Evolutionary conservation across 495 filamentous ascomycete species (phyloP), one percentile per base, ranked within the genome.

Genomic region (Annulohypoxylon moriforme): DNA sequence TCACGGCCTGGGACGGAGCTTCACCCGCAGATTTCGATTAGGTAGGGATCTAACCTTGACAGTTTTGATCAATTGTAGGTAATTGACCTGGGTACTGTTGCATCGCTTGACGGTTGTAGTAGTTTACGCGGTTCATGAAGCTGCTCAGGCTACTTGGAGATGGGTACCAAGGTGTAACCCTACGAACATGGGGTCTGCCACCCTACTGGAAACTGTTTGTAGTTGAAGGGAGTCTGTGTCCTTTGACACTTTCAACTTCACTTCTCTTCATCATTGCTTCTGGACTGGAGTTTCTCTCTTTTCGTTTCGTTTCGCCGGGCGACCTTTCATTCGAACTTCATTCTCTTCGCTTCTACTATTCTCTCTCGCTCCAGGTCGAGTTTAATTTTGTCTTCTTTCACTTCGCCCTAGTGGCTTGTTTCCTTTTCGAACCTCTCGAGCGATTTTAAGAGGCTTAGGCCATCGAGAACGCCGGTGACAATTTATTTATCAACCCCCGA

Each of bases 251-350:
- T 69, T 68, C 58, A 36, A 71, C 49, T 56, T 71, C 47, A 64
- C 67, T 67, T 64, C 60, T 61, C 34, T 71, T 71, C 62, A 47
- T 66, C 62, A 64, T 49, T 57, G 67, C 73, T 70, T 74, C 65
- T 76, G 55, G 68, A 75, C 57, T 22, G 64, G 40, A 67, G 72
- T 58, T 58, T 72, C 55, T 65, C 63, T 68, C 60, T 44, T 72
- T 56, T 71, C 58, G 61, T 67, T 73, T 73, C 61, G 66, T 73
- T 70, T 73, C 69, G 74, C 67, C 64, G 66, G 3, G 52, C 69
- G 65, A 69, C 44, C 49, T 65, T 38, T 64, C 44, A 29, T 62
- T 68, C 36, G 9, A 9, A 29, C 18, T 71, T 50, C 33, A 13
- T 69, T 61, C 61, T 33, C 66, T 67, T 73, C 56, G 20, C 44